Percentiles rank a stretch among this genome's conserved stretches.
phyloP scores from a whole-genome alignment of 345 rosid genomes.

The Excoecaria agallocha region DNA sequence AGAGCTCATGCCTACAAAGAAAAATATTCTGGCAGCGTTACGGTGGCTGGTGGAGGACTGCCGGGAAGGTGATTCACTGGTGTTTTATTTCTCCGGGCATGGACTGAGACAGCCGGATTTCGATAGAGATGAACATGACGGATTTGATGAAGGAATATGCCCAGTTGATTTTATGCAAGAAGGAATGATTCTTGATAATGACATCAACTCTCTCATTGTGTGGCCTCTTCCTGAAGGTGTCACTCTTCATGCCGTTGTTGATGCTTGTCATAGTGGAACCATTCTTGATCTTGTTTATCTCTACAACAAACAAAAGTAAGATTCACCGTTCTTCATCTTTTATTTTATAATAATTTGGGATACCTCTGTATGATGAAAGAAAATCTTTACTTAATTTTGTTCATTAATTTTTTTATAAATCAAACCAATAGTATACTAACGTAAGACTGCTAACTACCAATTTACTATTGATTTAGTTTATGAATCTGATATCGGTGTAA shows the following conservation, averaged over 20 bases:
- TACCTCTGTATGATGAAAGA: too few species aligned
- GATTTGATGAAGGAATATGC: conserved; percentile 57
- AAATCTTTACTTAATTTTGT: too few species aligned
- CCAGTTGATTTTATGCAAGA: conserved; percentile 45
- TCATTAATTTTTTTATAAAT: too few species aligned
- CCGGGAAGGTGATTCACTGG: conserved; percentile 41
- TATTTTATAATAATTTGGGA: not conserved
- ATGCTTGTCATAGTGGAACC: conserved; percentile 73
- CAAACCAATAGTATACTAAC: too few species aligned
- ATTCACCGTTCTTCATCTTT: not conserved
- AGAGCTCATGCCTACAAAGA: conserved; percentile 38
- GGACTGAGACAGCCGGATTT: conserved; percentile 48
- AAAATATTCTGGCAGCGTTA: conserved; percentile 43
- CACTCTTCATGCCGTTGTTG: conserved; percentile 59
- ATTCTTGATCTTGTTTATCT: conserved; percentile 47
- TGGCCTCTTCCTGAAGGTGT: conserved; percentile 44
- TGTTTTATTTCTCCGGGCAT: conserved; percentile 66
- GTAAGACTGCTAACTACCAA: too few species aligned
- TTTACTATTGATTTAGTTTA: too few species aligned
- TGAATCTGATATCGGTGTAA: too few species aligned
- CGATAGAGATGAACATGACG: conserved; percentile 47
- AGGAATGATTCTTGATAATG: conserved; percentile 51
- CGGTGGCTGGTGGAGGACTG: conserved; percentile 51
- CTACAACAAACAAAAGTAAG: conserved; percentile 37
- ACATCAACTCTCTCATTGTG: conserved; percentile 47